Conservation (phyloP, 768 basidiomycete species). For the Macrolepiota dolichaula region DNA sequence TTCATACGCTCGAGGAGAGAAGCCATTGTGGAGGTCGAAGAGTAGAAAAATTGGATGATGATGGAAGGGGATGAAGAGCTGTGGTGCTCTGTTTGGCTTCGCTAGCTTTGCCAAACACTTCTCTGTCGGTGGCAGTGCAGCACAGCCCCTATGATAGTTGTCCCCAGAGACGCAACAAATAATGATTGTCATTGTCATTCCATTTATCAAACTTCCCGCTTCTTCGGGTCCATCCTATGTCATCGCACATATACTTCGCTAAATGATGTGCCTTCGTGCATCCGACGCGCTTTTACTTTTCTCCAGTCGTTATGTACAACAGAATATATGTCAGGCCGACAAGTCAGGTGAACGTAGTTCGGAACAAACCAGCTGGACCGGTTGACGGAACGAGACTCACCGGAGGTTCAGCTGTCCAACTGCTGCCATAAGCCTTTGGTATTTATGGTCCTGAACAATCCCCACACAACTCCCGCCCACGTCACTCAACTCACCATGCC, state of each 20-base stretch:
- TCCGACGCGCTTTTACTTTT: background rate
- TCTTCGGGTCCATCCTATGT: too few species aligned
- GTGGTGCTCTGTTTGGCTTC: slow-evolving; percentile 17
- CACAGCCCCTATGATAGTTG: background rate
- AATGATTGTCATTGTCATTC: too few species aligned
- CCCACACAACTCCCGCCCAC: background rate
- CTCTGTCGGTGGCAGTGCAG: background rate
- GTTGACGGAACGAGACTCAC: background rate
- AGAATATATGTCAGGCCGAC: background rate
- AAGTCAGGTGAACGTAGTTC: background rate
- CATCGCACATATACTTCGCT: too few species aligned
- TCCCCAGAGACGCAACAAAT: too few species aligned
- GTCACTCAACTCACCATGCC: slow-evolving; percentile 24
- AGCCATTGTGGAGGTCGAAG: slow-evolving; percentile 34
- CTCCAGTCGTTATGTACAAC: background rate
- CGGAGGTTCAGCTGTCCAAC: background rate
- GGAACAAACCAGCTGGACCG: background rate
- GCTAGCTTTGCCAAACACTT: slow-evolving; percentile 12
- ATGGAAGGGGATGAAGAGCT: slow-evolving; percentile 13
- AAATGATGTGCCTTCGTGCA: background rate
- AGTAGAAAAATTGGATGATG: slow-evolving; percentile 2
- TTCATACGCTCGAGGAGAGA: slow-evolving; percentile 62
- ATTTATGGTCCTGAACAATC: background rate
- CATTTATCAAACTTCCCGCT: too few species aligned
- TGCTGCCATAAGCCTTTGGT: too few species aligned